Evolutionary conservation across 1,284 basidiomycete genomes (phyloP).

Genomic region (Agaricales sp.): DNA sequence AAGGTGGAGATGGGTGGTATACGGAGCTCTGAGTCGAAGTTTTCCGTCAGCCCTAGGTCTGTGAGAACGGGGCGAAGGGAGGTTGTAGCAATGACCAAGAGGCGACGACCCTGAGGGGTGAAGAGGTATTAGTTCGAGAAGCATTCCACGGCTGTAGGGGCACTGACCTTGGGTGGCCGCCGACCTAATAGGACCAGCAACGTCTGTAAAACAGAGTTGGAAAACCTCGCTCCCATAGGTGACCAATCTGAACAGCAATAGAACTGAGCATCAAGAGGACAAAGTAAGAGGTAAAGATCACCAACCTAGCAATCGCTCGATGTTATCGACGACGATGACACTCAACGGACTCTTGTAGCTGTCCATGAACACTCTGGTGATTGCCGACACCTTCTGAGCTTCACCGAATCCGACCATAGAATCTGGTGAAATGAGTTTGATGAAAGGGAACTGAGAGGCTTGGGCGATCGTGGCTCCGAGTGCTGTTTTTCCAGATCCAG

Average conservation of each 20-base stretch:
- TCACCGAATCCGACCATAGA: slow-evolving; percentile 96
- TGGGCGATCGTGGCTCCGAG: slow-evolving; percentile 93
- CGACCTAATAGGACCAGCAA: slow-evolving; percentile 85
- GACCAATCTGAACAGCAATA: slow-evolving; percentile 69
- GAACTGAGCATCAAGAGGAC: too few relatives aligned
- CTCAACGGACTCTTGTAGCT: slow-evolving; percentile 97
- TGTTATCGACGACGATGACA: slow-evolving; percentile 93
- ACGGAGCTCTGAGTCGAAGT: slow-evolving; percentile 84
- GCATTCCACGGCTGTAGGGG: not conserved
- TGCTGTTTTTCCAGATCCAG: slow-evolving; percentile 93
- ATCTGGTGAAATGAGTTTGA: slow-evolving; percentile 95
- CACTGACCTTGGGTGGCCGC: slow-evolving; percentile 81
- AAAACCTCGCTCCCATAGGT: slow-evolving; percentile 95
- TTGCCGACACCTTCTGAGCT: slow-evolving; percentile 82
- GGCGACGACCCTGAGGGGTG: slow-evolving; percentile 67
- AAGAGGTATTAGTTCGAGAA: slow-evolving; percentile 8
- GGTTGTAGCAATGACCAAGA: slow-evolving; percentile 90
- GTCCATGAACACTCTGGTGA: slow-evolving; percentile 93
- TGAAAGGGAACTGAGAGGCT: slow-evolving; percentile 91
- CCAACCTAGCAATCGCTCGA: slow-evolving; percentile 83
- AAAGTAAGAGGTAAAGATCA: slow-evolving; percentile 7
- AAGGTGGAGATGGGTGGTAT: slow-evolving; percentile 80
- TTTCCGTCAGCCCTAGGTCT: slow-evolving; percentile 84
- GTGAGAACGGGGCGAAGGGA: slow-evolving; percentile 81
- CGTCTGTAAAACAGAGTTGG: slow-evolving; percentile 88